phyloP scores from a whole-genome alignment of 176 grass and related monocot genomes.

The Rhynchospora breviuscula region DNA sequence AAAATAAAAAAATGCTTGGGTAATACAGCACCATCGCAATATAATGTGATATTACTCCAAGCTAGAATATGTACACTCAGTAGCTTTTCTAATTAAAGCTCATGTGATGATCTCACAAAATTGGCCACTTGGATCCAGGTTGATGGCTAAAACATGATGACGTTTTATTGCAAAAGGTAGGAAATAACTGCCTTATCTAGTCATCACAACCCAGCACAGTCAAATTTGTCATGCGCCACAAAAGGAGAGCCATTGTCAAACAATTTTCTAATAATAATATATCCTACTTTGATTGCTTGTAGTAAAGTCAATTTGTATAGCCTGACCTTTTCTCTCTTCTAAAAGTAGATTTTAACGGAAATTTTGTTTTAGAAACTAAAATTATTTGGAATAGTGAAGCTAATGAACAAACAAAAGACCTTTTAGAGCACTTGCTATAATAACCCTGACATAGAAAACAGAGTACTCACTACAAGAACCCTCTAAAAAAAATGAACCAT shows the following conservation, averaged over 20 bases:
- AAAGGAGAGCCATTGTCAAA: neutral
- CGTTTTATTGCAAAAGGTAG: neutral
- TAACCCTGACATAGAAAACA: neutral
- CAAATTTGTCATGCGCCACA: neutral
- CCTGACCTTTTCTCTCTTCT: neutral
- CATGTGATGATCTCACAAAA: neutral
- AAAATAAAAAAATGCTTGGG: too few species aligned
- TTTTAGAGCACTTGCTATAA: neutral
- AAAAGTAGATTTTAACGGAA: neutral
- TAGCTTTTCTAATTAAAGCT: neutral
- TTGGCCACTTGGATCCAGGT: neutral
- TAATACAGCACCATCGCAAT: too few species aligned
- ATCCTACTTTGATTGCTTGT: neutral
- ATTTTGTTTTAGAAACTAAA: neutral
- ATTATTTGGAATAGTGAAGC: neutral
- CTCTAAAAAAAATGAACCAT: neutral
- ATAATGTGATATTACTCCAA: neutral
- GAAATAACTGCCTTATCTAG: neutral
- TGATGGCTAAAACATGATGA: neutral
- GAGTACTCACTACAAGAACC: neutral
- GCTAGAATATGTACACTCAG: neutral
- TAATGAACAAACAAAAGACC: neutral
- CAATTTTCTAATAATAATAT: neutral
- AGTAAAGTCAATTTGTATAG: neutral
- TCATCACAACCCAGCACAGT: neutral